These are phyloP conservation scores for Phytophthora pisi DNA, from an alignment of 352 stramenopile species.

Conservation along the genomic window DNA sequence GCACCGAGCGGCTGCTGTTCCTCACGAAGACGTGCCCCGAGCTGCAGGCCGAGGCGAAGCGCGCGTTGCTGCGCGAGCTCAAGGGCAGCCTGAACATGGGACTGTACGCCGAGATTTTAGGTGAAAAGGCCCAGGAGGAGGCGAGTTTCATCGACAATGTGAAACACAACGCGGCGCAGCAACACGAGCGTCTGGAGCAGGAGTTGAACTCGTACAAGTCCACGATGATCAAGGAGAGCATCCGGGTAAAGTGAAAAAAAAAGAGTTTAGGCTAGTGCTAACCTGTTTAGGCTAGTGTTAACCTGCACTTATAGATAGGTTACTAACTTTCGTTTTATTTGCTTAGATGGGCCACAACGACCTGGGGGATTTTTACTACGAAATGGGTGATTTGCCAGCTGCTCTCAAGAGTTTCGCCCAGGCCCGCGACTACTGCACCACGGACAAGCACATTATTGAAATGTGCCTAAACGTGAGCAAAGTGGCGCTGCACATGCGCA, in stretches of 20 bases:
- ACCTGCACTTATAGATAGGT: neutral
- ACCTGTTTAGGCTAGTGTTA: neutral
- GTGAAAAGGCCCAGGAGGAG: slow-evolving; percentile 49
- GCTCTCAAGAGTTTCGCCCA: slow-evolving; percentile 88
- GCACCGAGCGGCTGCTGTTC: slow-evolving; percentile 77
- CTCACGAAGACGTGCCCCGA: slow-evolving; percentile 51
- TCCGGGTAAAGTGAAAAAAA: slow-evolving; percentile 41
- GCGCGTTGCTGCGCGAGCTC: slow-evolving; percentile 65
- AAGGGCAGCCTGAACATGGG: slow-evolving; percentile 72
- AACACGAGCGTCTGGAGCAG: slow-evolving; percentile 86
- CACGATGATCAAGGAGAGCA: slow-evolving; percentile 93
- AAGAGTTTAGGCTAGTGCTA: neutral
- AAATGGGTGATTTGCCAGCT: slow-evolving; percentile 72
- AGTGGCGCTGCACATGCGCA: slow-evolving; percentile 86
- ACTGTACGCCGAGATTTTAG: slow-evolving; percentile 66
- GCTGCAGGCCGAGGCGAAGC: slow-evolving; percentile 56
- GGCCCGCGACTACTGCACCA: slow-evolving; percentile 90
- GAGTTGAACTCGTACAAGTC: slow-evolving; percentile 93
- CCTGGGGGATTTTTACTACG: slow-evolving; percentile 89
- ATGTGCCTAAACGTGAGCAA: slow-evolving; percentile 92
- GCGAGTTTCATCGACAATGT: slow-evolving; percentile 65
- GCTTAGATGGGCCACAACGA: slow-evolving; percentile 89
- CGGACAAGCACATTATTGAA: slow-evolving; percentile 89
- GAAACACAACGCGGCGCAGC: slow-evolving; percentile 62
- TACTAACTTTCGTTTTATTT: neutral